Evolutionary conservation across 2,329 filamentous ascomycete genomes (phyloP).

Genomic region (Colletotrichum orchidophilum): DNA sequence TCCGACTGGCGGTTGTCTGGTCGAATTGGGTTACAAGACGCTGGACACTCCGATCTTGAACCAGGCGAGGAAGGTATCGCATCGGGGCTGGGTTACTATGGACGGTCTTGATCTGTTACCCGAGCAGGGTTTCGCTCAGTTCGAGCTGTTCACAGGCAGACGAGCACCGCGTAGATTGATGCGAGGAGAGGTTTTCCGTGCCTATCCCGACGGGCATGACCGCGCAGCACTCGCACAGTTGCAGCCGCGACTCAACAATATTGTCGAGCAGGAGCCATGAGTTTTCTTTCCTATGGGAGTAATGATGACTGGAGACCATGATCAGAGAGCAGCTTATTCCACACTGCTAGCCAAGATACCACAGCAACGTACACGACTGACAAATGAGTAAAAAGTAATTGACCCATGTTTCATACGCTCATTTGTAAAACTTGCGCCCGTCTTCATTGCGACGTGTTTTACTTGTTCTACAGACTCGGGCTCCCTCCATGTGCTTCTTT

Average conservation of each 20-base stretch:
- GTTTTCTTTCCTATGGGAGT: background rate
- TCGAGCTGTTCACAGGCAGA: slow-evolving; percentile 81
- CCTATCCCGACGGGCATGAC: slow-evolving; percentile 54
- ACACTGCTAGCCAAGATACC: slow-evolving; percentile 19
- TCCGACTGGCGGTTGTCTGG: slow-evolving; percentile 77
- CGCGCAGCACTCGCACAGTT: slow-evolving; percentile 51
- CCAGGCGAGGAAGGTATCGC: slow-evolving; percentile 69
- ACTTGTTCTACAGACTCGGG: background rate
- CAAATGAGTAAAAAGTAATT: slow-evolving; percentile 7
- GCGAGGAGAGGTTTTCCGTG: slow-evolving; percentile 68
- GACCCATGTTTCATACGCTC: background rate
- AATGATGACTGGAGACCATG: background rate
- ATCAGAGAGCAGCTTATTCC: background rate
- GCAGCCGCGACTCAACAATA: slow-evolving; percentile 50
- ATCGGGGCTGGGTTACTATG: slow-evolving; percentile 77
- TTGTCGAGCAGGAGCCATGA: slow-evolving; percentile 51
- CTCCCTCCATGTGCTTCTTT: background rate
- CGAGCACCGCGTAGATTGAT: slow-evolving; percentile 75
- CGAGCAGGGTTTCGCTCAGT: slow-evolving; percentile 84
- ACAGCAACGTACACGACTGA: slow-evolving; percentile 23
- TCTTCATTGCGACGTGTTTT: background rate
- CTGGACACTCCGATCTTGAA: slow-evolving; percentile 75
- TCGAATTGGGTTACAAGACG: slow-evolving; percentile 80
- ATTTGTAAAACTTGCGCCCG: background rate
- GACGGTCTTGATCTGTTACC: slow-evolving; percentile 80